These are phyloP conservation scores for Alnus glutinosa DNA, from an alignment of 306 rosid genomes.

Conservation along the genomic window DNA sequence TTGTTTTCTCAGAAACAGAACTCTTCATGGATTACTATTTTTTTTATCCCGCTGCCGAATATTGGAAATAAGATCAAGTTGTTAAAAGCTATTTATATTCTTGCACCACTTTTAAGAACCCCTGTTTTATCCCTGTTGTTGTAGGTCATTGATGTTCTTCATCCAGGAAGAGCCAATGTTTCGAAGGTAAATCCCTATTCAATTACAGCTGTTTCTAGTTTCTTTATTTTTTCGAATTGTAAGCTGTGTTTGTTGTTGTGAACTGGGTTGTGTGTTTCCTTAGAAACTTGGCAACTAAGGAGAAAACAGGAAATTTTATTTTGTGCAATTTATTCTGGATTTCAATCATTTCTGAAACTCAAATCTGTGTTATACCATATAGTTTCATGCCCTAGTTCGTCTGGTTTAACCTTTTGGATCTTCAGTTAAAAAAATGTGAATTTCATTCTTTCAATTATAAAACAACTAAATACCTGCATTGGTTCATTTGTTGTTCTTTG, in stretches of 20 bases:
- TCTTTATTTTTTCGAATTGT: background rate
- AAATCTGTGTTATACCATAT: background rate
- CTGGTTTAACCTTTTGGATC: background rate
- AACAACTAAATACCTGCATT: background rate
- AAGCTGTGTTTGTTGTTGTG: background rate
- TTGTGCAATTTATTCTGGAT: background rate
- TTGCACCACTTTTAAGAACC: background rate
- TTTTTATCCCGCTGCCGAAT: no score
- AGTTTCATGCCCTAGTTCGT: background rate
- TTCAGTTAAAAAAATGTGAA: background rate
- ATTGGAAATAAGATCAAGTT: background rate
- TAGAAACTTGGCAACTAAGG: background rate
- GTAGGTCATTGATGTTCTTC: conserved; percentile 83
- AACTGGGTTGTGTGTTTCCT: background rate
- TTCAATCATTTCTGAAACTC: background rate
- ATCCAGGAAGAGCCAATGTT: conserved; percentile 92
- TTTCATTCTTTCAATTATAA: background rate
- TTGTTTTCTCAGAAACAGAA: no score
- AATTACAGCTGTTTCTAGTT: background rate
- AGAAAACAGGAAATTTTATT: background rate
- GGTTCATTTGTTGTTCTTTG: background rate
- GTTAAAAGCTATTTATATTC: background rate
- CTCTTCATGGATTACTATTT: no score
- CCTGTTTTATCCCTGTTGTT: background rate
- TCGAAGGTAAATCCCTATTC: conserved; percentile 55